Base-by-base conservation (phyloP, 352 stramenopile species). In the Phytophthora capsici region DNA sequence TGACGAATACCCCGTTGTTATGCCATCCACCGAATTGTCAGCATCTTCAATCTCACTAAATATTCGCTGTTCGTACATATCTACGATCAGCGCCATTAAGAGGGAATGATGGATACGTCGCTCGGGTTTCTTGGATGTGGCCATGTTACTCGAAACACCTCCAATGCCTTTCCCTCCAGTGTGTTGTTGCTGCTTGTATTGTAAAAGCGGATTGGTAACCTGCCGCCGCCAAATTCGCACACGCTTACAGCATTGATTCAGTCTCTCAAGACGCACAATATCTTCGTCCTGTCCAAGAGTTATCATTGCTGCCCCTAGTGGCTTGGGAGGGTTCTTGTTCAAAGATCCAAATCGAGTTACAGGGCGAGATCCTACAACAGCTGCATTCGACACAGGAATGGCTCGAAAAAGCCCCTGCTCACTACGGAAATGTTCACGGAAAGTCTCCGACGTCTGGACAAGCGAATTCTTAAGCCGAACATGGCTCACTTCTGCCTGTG, bases 161-260 rank as follows among this genome's bases (percentile, higher is more conserved):
- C 51, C 55, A 22, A 48, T 46, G 4, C 46, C 23, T n/a, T 59
- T 68, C 8, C 44, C 49, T 4, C 48, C 51, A 14, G 57, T 54
- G 9, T 76, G 58, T 14, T 85, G 70, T 28, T 86, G 77, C 26
- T 78, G 60, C 52, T 82, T 87, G 75, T 86, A 91, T 32, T 80
- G 67, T 46, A 90, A 51, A 22, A 94, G 53, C 20, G 86, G 86
- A 41, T 94, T 94, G 0, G 75, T 73, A 36, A 82, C 72, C 32
- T 89, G 75, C 10, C 77, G 69, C 20, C 75, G 57, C 86, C 86
- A 94, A 16, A 90, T 64, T 12, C 82, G 80, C 19, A 94, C 86
- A 8, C 86, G 86, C 49, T 91, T 91, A 68, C 82, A 93, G 68
- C 84, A 91, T 50, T 92, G 80, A 6, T 57, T 78, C 23, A 93